phyloP scores from a whole-genome alignment of 768 basidiomycete species.

The Daedaleopsis nitida region DNA sequence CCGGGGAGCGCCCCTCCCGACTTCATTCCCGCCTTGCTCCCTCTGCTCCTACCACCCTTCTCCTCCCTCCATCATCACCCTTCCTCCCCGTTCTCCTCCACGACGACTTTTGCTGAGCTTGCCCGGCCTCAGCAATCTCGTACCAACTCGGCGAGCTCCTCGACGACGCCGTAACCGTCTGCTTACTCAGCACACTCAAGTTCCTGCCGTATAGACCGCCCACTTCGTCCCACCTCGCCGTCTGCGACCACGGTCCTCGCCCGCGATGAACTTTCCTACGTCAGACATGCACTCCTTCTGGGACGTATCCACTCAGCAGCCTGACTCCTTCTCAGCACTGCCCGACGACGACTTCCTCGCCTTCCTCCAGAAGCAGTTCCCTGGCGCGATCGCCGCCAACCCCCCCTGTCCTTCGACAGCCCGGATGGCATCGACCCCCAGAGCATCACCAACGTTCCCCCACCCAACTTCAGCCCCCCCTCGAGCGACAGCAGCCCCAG shows the following conservation, averaged over 20 bases:
- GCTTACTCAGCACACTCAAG: constrained; percentile 20
- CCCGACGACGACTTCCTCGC: constrained; percentile 79
- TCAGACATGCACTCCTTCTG: constrained; percentile 52
- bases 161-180: neutral
- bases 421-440: constrained; percentile 60
- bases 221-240: constrained; percentile 16
- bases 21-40: constrained; percentile 13
- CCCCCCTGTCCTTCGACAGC: constrained; percentile 27
- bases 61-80: constrained; percentile 4
- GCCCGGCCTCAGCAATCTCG: constrained; percentile 2
- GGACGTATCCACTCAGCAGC: constrained; percentile 57
- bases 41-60: neutral
- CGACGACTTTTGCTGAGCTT: neutral
- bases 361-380: constrained; percentile 76
- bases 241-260: constrained; percentile 5
- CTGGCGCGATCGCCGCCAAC: constrained; percentile 31
- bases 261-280: constrained; percentile 50
- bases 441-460: constrained; percentile 50
- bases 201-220: constrained; percentile 18
- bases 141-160: neutral
- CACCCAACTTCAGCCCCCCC: constrained; percentile 58
- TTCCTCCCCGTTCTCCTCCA: neutral
- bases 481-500: constrained; percentile 78
- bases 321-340: constrained; percentile 60
- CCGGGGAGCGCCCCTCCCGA: constrained; percentile 12